Evolutionary conservation across 2,329 filamentous ascomycete species (phyloP), one percentile per base, ranked within the genome.

Genomic region (Monosporascus sp.): DNA sequence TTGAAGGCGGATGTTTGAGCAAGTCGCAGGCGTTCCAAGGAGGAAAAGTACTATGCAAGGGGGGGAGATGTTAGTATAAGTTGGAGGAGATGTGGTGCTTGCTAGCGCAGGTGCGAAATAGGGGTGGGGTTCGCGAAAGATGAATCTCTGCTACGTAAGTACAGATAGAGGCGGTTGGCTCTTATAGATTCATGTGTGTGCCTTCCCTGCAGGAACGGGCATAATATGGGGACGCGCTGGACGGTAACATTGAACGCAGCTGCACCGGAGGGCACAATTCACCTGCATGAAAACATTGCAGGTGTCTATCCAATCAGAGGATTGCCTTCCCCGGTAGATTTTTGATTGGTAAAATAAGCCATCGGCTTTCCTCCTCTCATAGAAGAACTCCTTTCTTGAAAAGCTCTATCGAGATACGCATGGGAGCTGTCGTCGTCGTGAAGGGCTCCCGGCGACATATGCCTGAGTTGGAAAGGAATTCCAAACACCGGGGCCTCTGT

Each of bases 11-110:
- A 69, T 49, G 73, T 72, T 60, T 83, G 79, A 49, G 76, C 78
- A 61, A 85, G 78, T 65, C 78, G 76, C 57, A 84, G 70, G 57
- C 81, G 76, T 69, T 85, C 82, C 53, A 81, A 68, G 35, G 78
- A 78, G 40, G 80, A 84, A 70, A 85, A 84, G 68, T 82, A 84
- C 75, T 85, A 48, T 49, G 50, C 50, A 58, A 50, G 55, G 52
- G 53, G 53, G 55, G 51, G 49, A 20, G 48, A 20, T 35, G 49
- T 47, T 54, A 52, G 52, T 52, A 55, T 63, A 59, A 61, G 58
- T 54, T 35, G 31, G 31, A 27, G 8, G 8, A 14, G 31, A 31
- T 11, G 9, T 4, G 9, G 27, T 31, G 27, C 9, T 31, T 11
- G 27, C 31, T 35, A 11, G 31, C 31, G 9, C 31, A 14, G 9